Evolutionary conservation across 257 asterid species (phyloP), one percentile per base, ranked within the genome.

Genomic region (Solanum gracilifrons): DNA sequence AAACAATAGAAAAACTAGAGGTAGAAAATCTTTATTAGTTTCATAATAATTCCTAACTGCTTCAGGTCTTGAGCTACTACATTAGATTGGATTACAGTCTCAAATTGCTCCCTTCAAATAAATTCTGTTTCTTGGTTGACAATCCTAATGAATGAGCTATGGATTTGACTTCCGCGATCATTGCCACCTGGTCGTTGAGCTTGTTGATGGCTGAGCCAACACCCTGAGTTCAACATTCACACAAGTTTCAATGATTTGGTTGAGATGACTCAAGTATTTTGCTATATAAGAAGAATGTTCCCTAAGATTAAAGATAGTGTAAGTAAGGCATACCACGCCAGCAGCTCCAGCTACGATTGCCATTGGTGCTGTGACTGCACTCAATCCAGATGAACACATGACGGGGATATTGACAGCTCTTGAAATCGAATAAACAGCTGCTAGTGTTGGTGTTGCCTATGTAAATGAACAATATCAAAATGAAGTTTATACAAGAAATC

Each of bases 141-240:
- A 87, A 72, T 46, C 71, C 84, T 89, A 96, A 85, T 21, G 98
- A 93, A 88, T 92, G 95, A 4, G 98, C 92, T 83, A 96, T 91
- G 35, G 92, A 92, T 90, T 87, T 93, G 76, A 96, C 99, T 88
- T 96, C 93, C 21, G 99, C 99, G 75, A 96, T 93, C 99, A 96
- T 96, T 1, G 99, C 99, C 39, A 96, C 93, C 4, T 92, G 95
- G 58, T 96, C 96, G 64, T 96, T 96, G 58, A 94, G 96, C 96
- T 94, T 96, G 97, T 95, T 96, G 41, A 96, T 90, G 20, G 98
- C 98, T 21, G 98, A 96, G 20, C 99, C 99, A 9, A 96, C 96
- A n/a, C 99, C 98, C 99, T 96, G 90, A 21, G 66, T 87, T 46
- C 32, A 43, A 35, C 33, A 48, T 18, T 9, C 48, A 35, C 69